Conservation (phyloP, 495 filamentous ascomycete genomes). For the Pyrenula massariospora region DNA sequence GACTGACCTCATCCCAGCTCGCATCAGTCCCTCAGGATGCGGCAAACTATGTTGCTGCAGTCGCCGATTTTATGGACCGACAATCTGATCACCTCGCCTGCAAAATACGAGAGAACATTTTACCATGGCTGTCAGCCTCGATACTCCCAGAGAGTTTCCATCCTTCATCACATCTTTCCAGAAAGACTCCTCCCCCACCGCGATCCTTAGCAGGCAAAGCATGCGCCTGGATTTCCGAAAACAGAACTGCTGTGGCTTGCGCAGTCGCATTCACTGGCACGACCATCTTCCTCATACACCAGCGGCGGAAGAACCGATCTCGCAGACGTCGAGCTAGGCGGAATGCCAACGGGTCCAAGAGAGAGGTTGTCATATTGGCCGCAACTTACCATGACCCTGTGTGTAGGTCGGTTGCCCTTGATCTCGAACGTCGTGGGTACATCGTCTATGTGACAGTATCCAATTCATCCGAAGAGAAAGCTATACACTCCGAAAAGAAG, state of each 20-base stretch:
- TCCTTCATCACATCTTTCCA: slow-evolving; percentile 28
- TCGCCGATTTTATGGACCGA: slow-evolving; percentile 66
- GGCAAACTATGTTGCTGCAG: slow-evolving; percentile 46
- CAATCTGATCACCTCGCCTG: slow-evolving; percentile 60
- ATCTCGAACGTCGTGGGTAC: slow-evolving; percentile 84
- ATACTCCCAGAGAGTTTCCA: slow-evolving; percentile 45
- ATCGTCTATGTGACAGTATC: slow-evolving; percentile 83
- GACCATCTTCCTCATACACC: slow-evolving; percentile 51
- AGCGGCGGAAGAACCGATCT: slow-evolving; percentile 42
- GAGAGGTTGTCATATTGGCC: slow-evolving; percentile 64
- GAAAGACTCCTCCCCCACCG: slow-evolving; percentile 14
- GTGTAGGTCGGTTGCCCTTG: slow-evolving; percentile 65
- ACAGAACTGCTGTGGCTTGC: slow-evolving; percentile 60
- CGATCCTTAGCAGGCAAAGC: slow-evolving; percentile 26
- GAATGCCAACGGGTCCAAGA: slow-evolving; percentile 70
- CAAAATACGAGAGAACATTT: slow-evolving; percentile 42
- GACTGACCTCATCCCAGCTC: slow-evolving; percentile 37
- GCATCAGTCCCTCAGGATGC: slow-evolving; percentile 62
- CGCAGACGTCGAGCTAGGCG: slow-evolving; percentile 65
- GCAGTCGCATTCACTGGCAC: slow-evolving; percentile 58
- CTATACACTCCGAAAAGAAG: slow-evolving; percentile 61
- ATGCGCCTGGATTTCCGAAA: slow-evolving; percentile 50
- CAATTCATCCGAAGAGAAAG: slow-evolving; percentile 67
- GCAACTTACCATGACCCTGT: slow-evolving; percentile 49
- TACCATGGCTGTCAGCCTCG: slow-evolving; percentile 58